These are phyloP conservation scores for Aspergillus steynii DNA, from an alignment of 495 filamentous ascomycete genomes.

Conservation along the genomic window DNA sequence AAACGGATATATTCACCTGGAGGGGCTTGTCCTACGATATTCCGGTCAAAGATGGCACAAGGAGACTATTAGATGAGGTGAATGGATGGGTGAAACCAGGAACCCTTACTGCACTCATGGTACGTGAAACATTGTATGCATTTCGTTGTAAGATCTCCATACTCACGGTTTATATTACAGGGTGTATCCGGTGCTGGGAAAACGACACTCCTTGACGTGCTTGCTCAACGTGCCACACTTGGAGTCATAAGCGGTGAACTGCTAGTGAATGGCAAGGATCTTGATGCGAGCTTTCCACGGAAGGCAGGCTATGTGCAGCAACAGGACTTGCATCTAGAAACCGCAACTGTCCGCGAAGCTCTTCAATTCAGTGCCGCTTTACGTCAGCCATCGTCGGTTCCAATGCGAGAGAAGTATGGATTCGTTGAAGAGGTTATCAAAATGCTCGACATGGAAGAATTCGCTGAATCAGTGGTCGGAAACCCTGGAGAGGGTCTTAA, in stretches of 20 bases:
- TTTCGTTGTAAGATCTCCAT: neutral
- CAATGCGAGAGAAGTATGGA: conserved; percentile 44
- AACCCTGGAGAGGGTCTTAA: conserved; percentile 64
- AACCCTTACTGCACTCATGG: conserved; percentile 62
- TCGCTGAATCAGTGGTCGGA: conserved; percentile 42
- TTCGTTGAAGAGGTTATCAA: conserved; percentile 52
- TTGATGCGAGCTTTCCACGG: conserved; percentile 76
- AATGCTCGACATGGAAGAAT: conserved; percentile 46
- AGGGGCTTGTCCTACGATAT: conserved; percentile 68
- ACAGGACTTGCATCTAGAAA: conserved; percentile 86
- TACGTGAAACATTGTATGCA: neutral
- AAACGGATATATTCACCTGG: conserved; percentile 68
- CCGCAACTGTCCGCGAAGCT: conserved; percentile 80
- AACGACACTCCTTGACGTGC: conserved; percentile 61
- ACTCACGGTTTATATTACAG: neutral
- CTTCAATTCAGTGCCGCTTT: conserved; percentile 82
- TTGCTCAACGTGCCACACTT: conserved; percentile 53
- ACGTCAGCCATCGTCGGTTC: conserved; percentile 62
- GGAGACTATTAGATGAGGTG: conserved; percentile 59
- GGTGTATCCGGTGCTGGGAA: conserved; percentile 62
- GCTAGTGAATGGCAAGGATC: conserved; percentile 46
- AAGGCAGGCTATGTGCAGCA: conserved; percentile 95
- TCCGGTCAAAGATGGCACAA: conserved; percentile 53
- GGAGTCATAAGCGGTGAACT: conserved; percentile 54
- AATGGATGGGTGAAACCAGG: conserved; percentile 67